Evolutionary conservation across 2,329 filamentous ascomycete species (phyloP).

Genomic region (Colletotrichum graminicola): DNA sequence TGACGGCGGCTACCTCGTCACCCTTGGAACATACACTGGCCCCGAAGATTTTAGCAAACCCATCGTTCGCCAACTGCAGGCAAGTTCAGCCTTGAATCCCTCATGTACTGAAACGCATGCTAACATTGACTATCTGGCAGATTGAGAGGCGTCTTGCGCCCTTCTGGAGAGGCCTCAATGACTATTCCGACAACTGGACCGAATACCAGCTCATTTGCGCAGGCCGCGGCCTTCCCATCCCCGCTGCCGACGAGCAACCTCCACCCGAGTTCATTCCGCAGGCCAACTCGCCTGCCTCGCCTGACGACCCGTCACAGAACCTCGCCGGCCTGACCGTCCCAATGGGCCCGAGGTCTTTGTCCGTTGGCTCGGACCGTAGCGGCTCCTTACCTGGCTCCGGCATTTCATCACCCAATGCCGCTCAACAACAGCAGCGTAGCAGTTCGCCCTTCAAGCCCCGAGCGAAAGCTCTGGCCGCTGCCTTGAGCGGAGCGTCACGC

Average conservation of each 20-base stretch:
- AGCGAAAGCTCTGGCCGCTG: slow-evolving; percentile 88
- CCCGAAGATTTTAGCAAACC: slow-evolving; percentile 93
- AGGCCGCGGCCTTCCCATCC: slow-evolving; percentile 85
- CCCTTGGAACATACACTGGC: slow-evolving; percentile 92
- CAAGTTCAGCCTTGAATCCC: slow-evolving; percentile 55
- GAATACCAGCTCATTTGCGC: slow-evolving; percentile 96
- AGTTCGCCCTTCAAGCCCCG: slow-evolving; percentile 80
- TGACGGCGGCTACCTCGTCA: slow-evolving; percentile 94
- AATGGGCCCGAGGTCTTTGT: slow-evolving; percentile 81
- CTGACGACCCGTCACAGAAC: slow-evolving; percentile 68
- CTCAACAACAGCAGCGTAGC: slow-evolving; percentile 58
- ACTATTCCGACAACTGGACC: slow-evolving; percentile 89
- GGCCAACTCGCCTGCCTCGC: slow-evolving; percentile 59
- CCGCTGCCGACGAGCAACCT: slow-evolving; percentile 84
- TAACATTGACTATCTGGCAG: slow-evolving; percentile 58
- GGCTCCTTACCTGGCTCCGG: slow-evolving; percentile 68
- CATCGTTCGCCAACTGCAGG: slow-evolving; percentile 90
- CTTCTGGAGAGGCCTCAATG: slow-evolving; percentile 94
- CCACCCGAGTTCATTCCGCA: slow-evolving; percentile 71
- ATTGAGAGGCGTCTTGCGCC: slow-evolving; percentile 93
- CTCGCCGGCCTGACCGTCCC: slow-evolving; percentile 83
- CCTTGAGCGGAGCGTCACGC: slow-evolving; percentile 79
- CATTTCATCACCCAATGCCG: slow-evolving; percentile 66
- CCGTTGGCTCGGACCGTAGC: slow-evolving; percentile 78
- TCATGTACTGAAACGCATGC: neutral